Evolutionary conservation across 352 stramenopile genomes (phyloP).

Genomic region (Elongisporangium undulatum): DNA sequence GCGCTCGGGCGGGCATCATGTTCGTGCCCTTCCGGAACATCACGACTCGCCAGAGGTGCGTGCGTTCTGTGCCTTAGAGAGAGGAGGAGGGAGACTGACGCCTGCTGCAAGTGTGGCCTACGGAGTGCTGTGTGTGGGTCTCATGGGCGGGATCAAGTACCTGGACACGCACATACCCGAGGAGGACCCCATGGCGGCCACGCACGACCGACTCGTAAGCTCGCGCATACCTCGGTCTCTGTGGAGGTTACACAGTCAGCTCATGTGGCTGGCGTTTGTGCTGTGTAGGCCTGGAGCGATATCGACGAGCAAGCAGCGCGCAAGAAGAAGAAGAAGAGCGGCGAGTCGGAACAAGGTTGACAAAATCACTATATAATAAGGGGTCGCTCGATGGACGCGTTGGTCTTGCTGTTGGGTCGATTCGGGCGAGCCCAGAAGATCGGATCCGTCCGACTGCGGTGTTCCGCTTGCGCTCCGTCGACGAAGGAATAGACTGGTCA

Average conservation of each 20-base stretch:
- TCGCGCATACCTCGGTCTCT: conserved; percentile 1
- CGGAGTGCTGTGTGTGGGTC: conserved; percentile 48
- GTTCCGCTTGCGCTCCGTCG: too few species aligned
- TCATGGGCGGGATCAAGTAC: conserved; percentile 66
- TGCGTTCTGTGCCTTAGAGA: background rate
- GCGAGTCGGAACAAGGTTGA: conserved; percentile 1
- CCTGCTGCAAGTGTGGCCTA: conserved; percentile 41
- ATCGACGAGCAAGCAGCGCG: conserved; percentile 38
- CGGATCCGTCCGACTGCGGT: too few species aligned
- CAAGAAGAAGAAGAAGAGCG: conserved; percentile 7
- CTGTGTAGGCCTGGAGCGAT: conserved; percentile 53
- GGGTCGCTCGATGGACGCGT: too few species aligned
- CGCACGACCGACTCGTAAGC: conserved; percentile 44
- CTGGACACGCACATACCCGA: conserved; percentile 59
- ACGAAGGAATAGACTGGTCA: conserved; percentile 9
- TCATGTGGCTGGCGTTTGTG: background rate
- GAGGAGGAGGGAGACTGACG: background rate
- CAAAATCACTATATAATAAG: conserved; percentile 1
- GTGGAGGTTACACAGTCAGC: conserved; percentile 7
- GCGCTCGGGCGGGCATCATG: too few species aligned
- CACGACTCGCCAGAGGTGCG: conserved; percentile 51
- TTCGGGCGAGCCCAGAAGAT: too few species aligned
- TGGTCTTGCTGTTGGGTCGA: background rate
- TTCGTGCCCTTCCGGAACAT: conserved; percentile 68
- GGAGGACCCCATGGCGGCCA: conserved; percentile 22